Percentiles rank a stretch among this genome's conserved stretches.
These are phyloP conservation scores for Saccharomycopsis sp. DNA, from an alignment of 805 yeast genomes.

Conservation along the genomic window DNA sequence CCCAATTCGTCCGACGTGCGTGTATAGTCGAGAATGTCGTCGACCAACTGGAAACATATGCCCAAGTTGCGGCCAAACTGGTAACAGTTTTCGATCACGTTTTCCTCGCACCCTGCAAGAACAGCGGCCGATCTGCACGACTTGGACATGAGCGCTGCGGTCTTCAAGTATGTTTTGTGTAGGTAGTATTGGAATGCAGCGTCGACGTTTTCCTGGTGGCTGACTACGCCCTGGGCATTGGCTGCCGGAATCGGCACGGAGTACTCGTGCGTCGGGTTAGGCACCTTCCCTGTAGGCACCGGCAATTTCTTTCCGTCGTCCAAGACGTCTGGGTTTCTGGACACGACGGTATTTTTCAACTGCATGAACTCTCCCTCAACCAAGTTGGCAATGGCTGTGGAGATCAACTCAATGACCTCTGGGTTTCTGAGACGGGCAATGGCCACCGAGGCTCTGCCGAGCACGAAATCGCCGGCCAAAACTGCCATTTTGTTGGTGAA, in stretches of 20 bases:
- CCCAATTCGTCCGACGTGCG: conserved; percentile 81
- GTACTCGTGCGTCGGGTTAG: conserved; percentile 53
- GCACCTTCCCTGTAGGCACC: conserved; percentile 54
- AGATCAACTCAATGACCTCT: conserved; percentile 93
- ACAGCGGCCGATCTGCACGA: conserved; percentile 91
- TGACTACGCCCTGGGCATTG: conserved; percentile 25
- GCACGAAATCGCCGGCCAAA: conserved; percentile 89
- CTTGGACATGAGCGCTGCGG: conserved; percentile 91
- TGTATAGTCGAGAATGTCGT: conserved; percentile 92
- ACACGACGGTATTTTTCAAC: conserved; percentile 81
- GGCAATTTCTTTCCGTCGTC: conserved; percentile 45
- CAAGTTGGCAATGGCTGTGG: conserved; percentile 92
- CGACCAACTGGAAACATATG: conserved; percentile 91
- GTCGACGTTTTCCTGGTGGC: conserved; percentile 60
- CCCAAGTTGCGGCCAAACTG: conserved; percentile 92
- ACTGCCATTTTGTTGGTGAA: conserved; percentile 97
- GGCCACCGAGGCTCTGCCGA: conserved; percentile 95
- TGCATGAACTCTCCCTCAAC: conserved; percentile 99
- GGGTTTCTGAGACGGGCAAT: conserved; percentile 89
- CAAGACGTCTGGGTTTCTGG: conserved; percentile 38
- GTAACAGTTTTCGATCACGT: conserved; percentile 78
- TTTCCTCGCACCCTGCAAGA: conserved; percentile 72
- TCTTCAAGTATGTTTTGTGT: conserved; percentile 91
- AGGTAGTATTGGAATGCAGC: conserved; percentile 94
- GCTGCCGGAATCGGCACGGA: conserved; percentile 30